Conservation (phyloP, 2,329 filamentous ascomycete genomes). For the Aureobasidium sp. region DNA sequence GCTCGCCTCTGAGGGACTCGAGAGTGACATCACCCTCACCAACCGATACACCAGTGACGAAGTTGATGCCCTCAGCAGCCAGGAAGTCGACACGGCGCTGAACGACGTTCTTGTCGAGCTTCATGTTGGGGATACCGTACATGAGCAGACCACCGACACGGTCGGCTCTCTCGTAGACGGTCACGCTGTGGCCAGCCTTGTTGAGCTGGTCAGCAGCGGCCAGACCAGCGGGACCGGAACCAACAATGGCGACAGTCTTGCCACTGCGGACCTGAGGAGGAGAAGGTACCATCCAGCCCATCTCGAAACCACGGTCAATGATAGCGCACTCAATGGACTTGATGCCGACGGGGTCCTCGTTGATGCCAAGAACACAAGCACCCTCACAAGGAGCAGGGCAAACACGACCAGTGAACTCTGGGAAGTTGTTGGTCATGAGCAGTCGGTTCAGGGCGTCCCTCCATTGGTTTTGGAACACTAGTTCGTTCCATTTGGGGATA, state of each 20-base stretch:
- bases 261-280: slow-evolving; percentile 75
- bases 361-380: slow-evolving; percentile 92
- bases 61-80: slow-evolving; percentile 78
- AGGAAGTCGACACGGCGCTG: slow-evolving; percentile 94
- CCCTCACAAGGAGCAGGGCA: slow-evolving; percentile 96
- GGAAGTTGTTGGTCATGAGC: slow-evolving; percentile 97
- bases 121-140: slow-evolving; percentile 99
- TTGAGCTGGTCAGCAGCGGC: slow-evolving; percentile 91
- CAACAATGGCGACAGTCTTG: slow-evolving; percentile 82
- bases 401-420: slow-evolving; percentile 93
- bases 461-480: slow-evolving; percentile 73
- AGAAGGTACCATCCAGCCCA: slow-evolving; percentile 91
- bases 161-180: slow-evolving; percentile 87
- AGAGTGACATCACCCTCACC: slow-evolving; percentile 66
- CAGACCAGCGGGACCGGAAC: slow-evolving; percentile 86
- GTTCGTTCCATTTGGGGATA: slow-evolving; percentile 92
- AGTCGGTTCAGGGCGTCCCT: slow-evolving; percentile 84
- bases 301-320: slow-evolving; percentile 94
- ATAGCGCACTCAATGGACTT: slow-evolving; percentile 98
- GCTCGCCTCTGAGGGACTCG: slow-evolving; percentile 61
- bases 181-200: slow-evolving; percentile 80
- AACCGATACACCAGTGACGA: slow-evolving; percentile 69
- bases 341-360: slow-evolving; percentile 93
- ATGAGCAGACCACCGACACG: slow-evolving; percentile 86
- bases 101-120: slow-evolving; percentile 95